Evolutionary conservation across 1,139 yeast genomes (phyloP).

Genomic region (Diutina rugosa): DNA sequence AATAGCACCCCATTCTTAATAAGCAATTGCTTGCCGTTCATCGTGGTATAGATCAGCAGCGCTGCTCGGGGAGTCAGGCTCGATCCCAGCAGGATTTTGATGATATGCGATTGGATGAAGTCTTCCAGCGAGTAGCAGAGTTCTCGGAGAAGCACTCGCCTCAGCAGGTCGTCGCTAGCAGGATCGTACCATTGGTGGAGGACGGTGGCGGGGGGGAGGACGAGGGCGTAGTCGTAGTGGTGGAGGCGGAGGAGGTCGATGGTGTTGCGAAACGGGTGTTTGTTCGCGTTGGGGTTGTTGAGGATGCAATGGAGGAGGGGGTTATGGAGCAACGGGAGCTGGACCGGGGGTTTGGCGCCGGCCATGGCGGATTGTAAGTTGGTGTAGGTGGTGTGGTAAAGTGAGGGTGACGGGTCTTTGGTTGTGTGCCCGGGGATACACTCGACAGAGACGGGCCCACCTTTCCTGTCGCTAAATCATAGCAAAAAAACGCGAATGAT

Average conservation of each 20-base stretch:
- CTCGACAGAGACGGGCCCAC: not conserved
- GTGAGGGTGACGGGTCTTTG: not conserved
- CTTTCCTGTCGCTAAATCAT: too few relatives aligned
- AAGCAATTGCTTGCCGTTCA: constrained; percentile 46
- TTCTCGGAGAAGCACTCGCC: constrained; percentile 23
- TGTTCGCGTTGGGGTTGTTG: constrained; percentile 46
- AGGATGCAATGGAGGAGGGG: constrained; percentile 59
- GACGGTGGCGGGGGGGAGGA: constrained; percentile 47
- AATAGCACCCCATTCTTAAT: constrained; percentile 43
- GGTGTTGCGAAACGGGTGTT: constrained; percentile 37
- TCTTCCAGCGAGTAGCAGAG: constrained; percentile 48
- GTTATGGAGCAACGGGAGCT: constrained; percentile 32
- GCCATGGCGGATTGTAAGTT: not conserved
- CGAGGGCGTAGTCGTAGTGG: constrained; percentile 38
- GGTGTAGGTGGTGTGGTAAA: too few relatives aligned
- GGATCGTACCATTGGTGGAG: constrained; percentile 38
- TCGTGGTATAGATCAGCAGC: constrained; percentile 39
- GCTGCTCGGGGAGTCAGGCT: constrained; percentile 26
- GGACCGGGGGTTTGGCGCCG: not conserved
- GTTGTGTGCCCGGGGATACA: not conserved
- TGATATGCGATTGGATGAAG: constrained; percentile 59
- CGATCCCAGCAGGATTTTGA: constrained; percentile 27
- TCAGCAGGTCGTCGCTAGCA: constrained; percentile 10
- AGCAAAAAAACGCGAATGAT: too few relatives aligned
- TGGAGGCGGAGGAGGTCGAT: constrained; percentile 23